A percentile compares a stretch with the other conserved stretches of the same genome.
Evolutionary conservation across 1,284 basidiomycete species (phyloP).

Genomic region (Puccinia novopanici): DNA sequence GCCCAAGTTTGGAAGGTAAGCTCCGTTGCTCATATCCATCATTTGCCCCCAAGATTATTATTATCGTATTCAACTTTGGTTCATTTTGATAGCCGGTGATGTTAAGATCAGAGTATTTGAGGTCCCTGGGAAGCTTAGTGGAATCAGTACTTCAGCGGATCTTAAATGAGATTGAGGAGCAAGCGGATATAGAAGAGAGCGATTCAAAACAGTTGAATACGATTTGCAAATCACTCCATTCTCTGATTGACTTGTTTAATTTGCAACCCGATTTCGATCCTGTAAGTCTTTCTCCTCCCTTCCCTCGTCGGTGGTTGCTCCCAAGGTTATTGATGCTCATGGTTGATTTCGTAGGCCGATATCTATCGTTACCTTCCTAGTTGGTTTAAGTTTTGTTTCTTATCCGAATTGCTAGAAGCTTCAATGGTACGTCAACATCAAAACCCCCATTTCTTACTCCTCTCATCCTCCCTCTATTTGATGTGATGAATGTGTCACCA

Average conservation of each 20-base stretch:
- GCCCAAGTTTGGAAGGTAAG: slow-evolving; percentile 73
- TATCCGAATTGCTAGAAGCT: slow-evolving; percentile 80
- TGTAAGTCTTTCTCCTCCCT: slow-evolving; percentile 51
- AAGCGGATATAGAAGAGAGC: slow-evolving; percentile 85
- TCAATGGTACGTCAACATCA: slow-evolving; percentile 45
- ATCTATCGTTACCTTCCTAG: slow-evolving; percentile 67
- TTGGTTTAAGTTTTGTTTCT: slow-evolving; percentile 93
- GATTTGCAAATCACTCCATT: slow-evolving; percentile 74
- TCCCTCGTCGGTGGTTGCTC: not conserved
- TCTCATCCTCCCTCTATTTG: too few relatives aligned
- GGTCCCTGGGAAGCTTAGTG: slow-evolving; percentile 70
- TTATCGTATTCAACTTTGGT: not conserved
- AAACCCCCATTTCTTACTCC: not conserved
- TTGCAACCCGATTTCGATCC: slow-evolving; percentile 65
- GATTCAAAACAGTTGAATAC: slow-evolving; percentile 82
- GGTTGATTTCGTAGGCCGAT: slow-evolving; percentile 29
- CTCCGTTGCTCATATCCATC: not conserved
- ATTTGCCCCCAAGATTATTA: not conserved
- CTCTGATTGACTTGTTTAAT: slow-evolving; percentile 76
- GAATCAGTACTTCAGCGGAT: slow-evolving; percentile 73
- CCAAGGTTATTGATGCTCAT: not conserved
- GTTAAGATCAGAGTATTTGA: slow-evolving; percentile 55
- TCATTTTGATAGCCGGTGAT: slow-evolving; percentile 56
- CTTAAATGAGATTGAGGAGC: slow-evolving; percentile 72
- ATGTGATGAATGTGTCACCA: too few relatives aligned